phyloP scores from a whole-genome alignment of 108 stramenopile genomes.

The Nitzschia sp. region DNA sequence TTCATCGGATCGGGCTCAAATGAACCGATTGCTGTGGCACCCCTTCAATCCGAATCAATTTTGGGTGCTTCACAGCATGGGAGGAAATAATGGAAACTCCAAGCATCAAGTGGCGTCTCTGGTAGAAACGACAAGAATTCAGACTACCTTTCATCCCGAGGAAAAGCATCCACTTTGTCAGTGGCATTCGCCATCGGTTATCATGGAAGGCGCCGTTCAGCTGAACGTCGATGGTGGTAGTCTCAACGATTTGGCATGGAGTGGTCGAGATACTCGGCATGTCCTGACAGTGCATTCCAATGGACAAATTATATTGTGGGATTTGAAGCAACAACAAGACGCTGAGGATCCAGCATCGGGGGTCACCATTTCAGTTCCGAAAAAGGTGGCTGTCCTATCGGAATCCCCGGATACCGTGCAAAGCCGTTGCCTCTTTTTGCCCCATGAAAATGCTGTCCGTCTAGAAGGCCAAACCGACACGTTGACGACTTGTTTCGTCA shows the following conservation, averaged over 20 bases:
- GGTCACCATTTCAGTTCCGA: conserved; percentile 8
- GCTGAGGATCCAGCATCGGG: neutral
- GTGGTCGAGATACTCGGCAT: conserved; percentile 50
- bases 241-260: conserved; percentile 71
- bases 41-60: conserved; percentile 83
- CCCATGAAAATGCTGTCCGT: conserved; percentile 48
- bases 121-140: conserved; percentile 67
- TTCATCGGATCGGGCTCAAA: conserved; percentile 7
- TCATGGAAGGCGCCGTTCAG: conserved; percentile 55
- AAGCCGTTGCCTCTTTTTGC: conserved; percentile 55
- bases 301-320: conserved; percentile 73
- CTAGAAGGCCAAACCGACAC: conserved; percentile 1
- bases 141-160: conserved; percentile 27
- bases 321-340: conserved; percentile 34
- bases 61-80: conserved; percentile 53
- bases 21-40: conserved; percentile 71
- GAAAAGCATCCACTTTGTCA: conserved; percentile 49
- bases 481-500: conserved; percentile 72
- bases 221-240: conserved; percentile 20
- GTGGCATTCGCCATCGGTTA: conserved; percentile 19
- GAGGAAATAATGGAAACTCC: neutral
- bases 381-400: conserved; percentile 13
- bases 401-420: conserved; percentile 8
- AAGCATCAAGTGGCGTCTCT: conserved; percentile 56
- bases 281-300: conserved; percentile 65